Evolutionary conservation across 441 rosid genomes (phyloP).

Genomic region (Theobroma grandiflorum): DNA sequence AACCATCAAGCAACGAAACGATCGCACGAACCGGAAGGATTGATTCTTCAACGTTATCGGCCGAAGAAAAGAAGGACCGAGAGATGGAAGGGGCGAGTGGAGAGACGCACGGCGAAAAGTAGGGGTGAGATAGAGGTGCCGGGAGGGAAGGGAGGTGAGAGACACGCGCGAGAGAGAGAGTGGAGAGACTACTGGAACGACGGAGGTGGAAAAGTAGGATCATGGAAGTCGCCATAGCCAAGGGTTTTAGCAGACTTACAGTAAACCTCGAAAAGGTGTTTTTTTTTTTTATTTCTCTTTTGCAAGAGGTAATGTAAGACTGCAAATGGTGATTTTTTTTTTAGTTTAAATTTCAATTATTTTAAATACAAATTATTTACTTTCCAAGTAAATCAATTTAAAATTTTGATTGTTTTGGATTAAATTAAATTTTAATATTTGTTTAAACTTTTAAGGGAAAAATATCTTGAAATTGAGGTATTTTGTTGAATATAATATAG

Average conservation of each 20-base stretch:
- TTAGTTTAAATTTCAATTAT: no score
- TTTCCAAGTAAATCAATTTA: no score
- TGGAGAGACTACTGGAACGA: conserved; percentile 40
- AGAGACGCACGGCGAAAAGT: not conserved
- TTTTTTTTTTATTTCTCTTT: no score
- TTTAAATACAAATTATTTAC: no score
- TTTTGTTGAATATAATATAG: no score
- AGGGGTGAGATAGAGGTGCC: conserved; percentile 20
- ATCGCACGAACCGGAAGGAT: conserved; percentile 55
- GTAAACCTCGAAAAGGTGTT: not conserved
- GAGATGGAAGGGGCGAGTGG: conserved; percentile 18
- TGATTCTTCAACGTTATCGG: conserved; percentile 39
- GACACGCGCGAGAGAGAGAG: conserved; percentile 26
- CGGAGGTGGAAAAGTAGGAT: conserved; percentile 49
- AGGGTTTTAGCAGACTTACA: not conserved
- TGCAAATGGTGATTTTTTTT: no score
- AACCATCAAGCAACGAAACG: conserved; percentile 73
- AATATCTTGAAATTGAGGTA: no score
- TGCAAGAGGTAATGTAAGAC: no score
- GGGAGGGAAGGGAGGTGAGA: conserved; percentile 8
- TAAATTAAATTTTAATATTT: no score
- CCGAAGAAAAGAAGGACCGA: conserved; percentile 33
- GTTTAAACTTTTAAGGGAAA: no score
- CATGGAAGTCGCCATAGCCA: conserved; percentile 50
- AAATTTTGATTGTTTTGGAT: no score